phyloP scores from a whole-genome alignment of 148 eudicot genomes.

The Cornus kousa region DNA sequence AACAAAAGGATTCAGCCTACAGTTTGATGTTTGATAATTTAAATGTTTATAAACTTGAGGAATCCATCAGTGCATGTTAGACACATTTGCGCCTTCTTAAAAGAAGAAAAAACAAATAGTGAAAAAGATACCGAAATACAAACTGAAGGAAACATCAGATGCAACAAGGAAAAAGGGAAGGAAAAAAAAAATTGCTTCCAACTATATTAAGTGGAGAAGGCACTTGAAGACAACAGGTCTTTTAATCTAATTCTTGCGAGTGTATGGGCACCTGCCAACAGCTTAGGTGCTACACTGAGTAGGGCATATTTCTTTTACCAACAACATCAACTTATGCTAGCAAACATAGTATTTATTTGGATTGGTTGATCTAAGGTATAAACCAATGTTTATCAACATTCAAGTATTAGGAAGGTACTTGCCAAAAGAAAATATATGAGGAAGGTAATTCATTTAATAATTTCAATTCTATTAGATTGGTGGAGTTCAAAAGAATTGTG shows the following conservation, averaged over 20 bases:
- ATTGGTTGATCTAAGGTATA: not conserved
- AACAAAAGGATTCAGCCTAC: not conserved
- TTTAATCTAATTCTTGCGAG: no score
- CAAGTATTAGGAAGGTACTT: not conserved
- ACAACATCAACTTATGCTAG: no score
- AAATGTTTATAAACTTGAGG: not conserved
- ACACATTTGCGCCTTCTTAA: no score
- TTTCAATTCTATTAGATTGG: not conserved
- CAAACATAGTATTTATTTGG: not conserved
- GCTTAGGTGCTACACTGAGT: no score
- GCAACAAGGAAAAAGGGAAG: no score
- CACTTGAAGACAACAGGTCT: no score
- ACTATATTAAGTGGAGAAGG: no score
- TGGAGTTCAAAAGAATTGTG: not conserved
- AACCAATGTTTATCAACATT: not conserved
- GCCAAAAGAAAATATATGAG: no score
- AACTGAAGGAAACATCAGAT: not conserved
- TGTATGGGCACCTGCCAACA: no score
- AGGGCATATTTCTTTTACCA: no score
- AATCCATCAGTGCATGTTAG: not conserved
- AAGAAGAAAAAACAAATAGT: no score
- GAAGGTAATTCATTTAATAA: not conserved
- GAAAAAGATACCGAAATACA: not conserved
- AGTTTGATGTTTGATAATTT: not conserved
- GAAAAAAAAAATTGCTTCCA: no score